These are phyloP conservation scores for Lachancea cidri DNA, from an alignment of 805 yeast species.

Conservation along the genomic window DNA sequence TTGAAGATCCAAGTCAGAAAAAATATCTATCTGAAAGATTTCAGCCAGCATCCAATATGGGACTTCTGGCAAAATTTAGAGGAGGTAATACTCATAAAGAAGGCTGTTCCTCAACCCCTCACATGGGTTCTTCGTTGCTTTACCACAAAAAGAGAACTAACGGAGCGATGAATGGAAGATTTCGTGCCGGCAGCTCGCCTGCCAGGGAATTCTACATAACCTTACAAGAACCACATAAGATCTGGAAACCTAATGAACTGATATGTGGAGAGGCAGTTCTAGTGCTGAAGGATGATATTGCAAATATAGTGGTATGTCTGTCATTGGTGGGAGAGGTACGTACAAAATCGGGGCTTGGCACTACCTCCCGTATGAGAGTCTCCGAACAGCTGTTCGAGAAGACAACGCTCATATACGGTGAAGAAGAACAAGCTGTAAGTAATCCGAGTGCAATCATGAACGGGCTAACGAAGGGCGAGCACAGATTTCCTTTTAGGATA, in stretches of 20 bases:
- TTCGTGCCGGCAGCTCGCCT: not conserved
- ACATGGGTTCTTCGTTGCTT: not conserved
- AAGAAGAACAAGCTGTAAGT: slow-evolving; percentile 9
- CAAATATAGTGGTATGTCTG: slow-evolving; percentile 45
- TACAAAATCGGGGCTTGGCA: slow-evolving; percentile 44
- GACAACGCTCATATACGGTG: slow-evolving; percentile 55
- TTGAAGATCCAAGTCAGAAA: not conserved
- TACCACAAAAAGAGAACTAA: not conserved
- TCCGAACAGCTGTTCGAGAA: slow-evolving; percentile 53
- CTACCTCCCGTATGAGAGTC: slow-evolving; percentile 48
- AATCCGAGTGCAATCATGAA: slow-evolving; percentile 11
- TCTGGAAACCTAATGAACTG: slow-evolving; percentile 77
- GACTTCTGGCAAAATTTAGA: slow-evolving; percentile 2
- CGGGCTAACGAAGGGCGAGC: slow-evolving; percentile 77
- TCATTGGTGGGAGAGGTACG: slow-evolving; percentile 54
- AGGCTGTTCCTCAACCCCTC: not conserved
- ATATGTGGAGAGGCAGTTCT: slow-evolving; percentile 60
- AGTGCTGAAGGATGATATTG: slow-evolving; percentile 49
- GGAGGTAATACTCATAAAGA: not conserved
- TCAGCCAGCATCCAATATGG: slow-evolving; percentile 2
- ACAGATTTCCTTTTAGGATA: slow-evolving; percentile 79
- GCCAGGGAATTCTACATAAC: slow-evolving; percentile 58
- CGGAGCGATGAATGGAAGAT: not conserved
- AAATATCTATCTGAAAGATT: no score
- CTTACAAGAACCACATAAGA: slow-evolving; percentile 68